Evolutionary conservation across 148 eudicot species (phyloP).

Genomic region (Chenopodium quinoa): DNA sequence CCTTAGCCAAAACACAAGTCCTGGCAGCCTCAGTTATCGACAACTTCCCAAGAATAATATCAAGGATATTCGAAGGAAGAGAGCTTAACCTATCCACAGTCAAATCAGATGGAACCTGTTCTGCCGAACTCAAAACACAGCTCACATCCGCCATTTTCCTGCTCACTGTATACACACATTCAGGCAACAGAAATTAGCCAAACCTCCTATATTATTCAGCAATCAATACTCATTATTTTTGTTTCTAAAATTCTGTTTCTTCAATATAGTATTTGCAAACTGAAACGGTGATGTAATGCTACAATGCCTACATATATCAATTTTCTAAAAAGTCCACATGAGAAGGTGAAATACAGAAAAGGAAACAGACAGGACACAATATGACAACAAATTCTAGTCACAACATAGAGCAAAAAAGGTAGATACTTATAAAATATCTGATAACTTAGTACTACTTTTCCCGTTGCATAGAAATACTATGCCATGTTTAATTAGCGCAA

Average conservation of each 20-base stretch:
- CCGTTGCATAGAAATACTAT: neutral
- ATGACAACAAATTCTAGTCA: neutral
- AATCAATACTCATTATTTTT: neutral
- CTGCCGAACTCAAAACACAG: neutral
- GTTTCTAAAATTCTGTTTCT: neutral
- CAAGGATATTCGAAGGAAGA: slow-evolving; percentile 6
- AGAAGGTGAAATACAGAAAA: neutral
- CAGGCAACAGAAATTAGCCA: neutral
- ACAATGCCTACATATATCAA: neutral
- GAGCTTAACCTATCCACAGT: slow-evolving; percentile 11
- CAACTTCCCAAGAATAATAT: slow-evolving; percentile 7
- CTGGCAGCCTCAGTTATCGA: neutral
- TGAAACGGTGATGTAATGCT: neutral
- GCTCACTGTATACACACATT: neutral
- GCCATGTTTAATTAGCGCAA: neutral
- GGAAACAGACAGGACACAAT: neutral
- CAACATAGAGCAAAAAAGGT: neutral
- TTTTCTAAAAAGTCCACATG: neutral
- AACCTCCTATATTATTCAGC: neutral
- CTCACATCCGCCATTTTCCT: neutral
- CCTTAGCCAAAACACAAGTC: slow-evolving; percentile 9
- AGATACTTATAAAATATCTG: neutral
- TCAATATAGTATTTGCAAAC: neutral
- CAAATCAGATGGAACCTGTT: slow-evolving; percentile 1
- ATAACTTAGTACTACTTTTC: neutral